phyloP scores from a whole-genome alignment of 2,329 filamentous ascomycete genomes.

The Fusarium kyushuense region DNA sequence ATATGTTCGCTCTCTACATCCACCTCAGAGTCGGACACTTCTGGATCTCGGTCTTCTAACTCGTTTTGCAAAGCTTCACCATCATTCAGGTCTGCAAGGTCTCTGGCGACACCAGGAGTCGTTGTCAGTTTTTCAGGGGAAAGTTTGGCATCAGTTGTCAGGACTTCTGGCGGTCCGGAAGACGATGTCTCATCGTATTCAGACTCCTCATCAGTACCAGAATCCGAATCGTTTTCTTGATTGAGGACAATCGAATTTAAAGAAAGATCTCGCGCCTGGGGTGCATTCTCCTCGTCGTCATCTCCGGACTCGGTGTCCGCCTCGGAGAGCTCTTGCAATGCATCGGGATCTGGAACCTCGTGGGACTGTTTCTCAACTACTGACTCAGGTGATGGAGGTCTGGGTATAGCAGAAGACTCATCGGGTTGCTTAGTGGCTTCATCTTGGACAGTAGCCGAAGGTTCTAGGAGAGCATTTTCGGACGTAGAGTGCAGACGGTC shows the following conservation, averaged over 20 bases:
- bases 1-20: background rate
- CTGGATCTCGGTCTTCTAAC: background rate
- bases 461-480: background rate
- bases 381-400: background rate
- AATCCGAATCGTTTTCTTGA: slow-evolving; percentile 5
- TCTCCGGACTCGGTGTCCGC: slow-evolving; percentile 21
- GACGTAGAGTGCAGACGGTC: background rate
- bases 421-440: background rate
- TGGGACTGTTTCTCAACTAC: slow-evolving; percentile 3
- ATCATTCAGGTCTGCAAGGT: background rate
- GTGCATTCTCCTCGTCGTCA: background rate
- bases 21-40: background rate
- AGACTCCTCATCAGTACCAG: background rate
- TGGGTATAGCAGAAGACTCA: background rate
- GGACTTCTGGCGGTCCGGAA: background rate
- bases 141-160: background rate
- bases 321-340: background rate
- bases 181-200: background rate
- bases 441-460: background rate
- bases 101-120: background rate
- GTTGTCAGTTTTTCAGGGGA: background rate
- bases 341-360: background rate
- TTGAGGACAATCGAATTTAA: background rate
- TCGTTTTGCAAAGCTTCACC: background rate
- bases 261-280: background rate